Conservation (phyloP, 2,329 filamentous ascomycete species). For the Tolypocladium ovalisporum region DNA sequence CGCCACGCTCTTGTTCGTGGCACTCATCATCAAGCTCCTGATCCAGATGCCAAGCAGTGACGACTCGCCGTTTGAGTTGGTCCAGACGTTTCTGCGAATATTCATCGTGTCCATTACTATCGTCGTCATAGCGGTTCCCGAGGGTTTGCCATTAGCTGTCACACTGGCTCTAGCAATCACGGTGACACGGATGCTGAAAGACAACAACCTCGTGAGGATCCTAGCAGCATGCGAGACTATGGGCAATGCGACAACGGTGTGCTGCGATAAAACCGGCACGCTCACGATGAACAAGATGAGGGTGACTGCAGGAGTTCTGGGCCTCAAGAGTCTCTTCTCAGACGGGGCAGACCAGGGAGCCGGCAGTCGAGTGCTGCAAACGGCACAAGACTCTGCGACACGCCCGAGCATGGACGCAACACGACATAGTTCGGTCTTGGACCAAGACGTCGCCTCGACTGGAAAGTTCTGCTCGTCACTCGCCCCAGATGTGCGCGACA, state of each 20-base stretch:
- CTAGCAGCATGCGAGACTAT: constrained; percentile 61
- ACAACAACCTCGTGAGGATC: constrained; percentile 59
- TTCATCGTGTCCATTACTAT: constrained; percentile 57
- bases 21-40: constrained; percentile 69
- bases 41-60: constrained; percentile 44
- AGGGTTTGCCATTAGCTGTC: constrained; percentile 55
- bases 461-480: constrained; percentile 7
- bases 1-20: constrained; percentile 62
- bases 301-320: background rate
- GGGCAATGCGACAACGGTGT: constrained; percentile 64
- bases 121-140: constrained; percentile 56
- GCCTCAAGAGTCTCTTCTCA: background rate
- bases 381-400: constrained; percentile 17
- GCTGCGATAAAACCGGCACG: constrained; percentile 48
- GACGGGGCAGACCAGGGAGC: background rate
- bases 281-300: constrained; percentile 7
- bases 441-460: background rate
- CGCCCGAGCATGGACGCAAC: constrained; percentile 4
- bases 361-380: constrained; percentile 6
- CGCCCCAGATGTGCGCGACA: constrained; percentile 15
- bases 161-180: constrained; percentile 59
- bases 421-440: background rate
- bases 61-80: constrained; percentile 42
- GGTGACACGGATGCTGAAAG: constrained; percentile 57
- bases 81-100: constrained; percentile 47